These are phyloP conservation scores for Mycena floridula DNA, from an alignment of 768 basidiomycete genomes.

Conservation along the genomic window DNA sequence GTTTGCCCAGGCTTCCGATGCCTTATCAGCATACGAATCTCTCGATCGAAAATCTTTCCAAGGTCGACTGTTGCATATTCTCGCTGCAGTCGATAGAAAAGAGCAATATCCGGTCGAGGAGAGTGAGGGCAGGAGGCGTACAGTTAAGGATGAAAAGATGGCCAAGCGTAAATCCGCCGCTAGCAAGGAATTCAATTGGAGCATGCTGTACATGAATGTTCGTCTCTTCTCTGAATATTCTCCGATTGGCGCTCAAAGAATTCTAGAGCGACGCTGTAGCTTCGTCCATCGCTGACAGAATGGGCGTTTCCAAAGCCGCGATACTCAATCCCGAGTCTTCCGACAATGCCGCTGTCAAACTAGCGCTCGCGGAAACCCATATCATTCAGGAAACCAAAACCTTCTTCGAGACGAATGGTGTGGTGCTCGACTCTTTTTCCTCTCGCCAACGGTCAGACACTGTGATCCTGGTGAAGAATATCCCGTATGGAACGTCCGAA, in stretches of 20 bases:
- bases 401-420: conserved; percentile 77
- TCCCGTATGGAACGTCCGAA: conserved; percentile 81
- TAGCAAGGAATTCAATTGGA: conserved; percentile 86
- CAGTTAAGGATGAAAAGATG: conserved; percentile 54
- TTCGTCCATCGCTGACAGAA: conserved; percentile 82
- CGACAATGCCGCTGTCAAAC: conserved; percentile 82
- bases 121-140: conserved; percentile 36
- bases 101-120: conserved; percentile 38
- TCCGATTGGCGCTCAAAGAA: conserved; percentile 15
- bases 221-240: conserved; percentile 27
- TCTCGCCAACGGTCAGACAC: conserved; percentile 62
- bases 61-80: conserved; percentile 85
- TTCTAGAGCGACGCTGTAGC: conserved; percentile 87
- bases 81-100: conserved; percentile 74
- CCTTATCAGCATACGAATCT: conserved; percentile 63
- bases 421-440: conserved; percentile 54
- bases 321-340: conserved; percentile 79
- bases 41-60: conserved; percentile 86
- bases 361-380: conserved; percentile 94
- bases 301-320: conserved; percentile 82
- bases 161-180: conserved; percentile 61
- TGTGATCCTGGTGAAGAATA: conserved; percentile 90
- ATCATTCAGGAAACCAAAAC: conserved; percentile 92
- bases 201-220: conserved; percentile 96
- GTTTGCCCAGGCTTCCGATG: conserved; percentile 32